Conservation (phyloP, 2,329 filamentous ascomycete species). For the Magnaporthiopsis poae region DNA sequence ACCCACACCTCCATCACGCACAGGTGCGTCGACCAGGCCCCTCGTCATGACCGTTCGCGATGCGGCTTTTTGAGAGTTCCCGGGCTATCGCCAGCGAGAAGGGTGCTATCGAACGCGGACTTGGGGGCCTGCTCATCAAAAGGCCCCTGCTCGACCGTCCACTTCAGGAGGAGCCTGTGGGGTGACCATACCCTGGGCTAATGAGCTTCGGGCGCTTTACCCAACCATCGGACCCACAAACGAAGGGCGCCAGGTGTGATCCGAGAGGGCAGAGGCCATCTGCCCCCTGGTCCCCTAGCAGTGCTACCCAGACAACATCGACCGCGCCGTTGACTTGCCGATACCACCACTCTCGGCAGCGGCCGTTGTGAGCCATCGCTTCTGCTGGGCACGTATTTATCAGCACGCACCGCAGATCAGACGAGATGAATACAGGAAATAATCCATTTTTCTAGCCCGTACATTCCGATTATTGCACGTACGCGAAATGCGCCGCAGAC, state of each 20-base stretch:
- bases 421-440: not conserved
- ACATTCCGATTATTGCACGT: not conserved
- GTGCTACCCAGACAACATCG: not conserved
- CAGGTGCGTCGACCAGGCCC: not conserved
- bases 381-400: not conserved
- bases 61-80: not conserved
- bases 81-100: not conserved
- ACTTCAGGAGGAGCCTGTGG: not conserved
- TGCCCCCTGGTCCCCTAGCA: not conserved
- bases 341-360: too few relatives aligned
- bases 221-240: not conserved
- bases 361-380: too few relatives aligned
- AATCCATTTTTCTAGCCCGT: not conserved
- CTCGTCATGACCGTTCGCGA: not conserved
- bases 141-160: not conserved
- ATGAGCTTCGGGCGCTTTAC: not conserved
- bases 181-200: not conserved
- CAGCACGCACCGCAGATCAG: not conserved
- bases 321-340: not conserved
- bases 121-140: not conserved
- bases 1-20: not conserved
- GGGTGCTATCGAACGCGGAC: not conserved
- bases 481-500: not conserved
- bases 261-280: not conserved
- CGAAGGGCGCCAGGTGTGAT: not conserved